A percentile compares a stretch with the other conserved stretches of the same genome.
Conservation (phyloP, 2,329 filamentous ascomycete genomes). For the Chrysosporium queenslandicum region DNA sequence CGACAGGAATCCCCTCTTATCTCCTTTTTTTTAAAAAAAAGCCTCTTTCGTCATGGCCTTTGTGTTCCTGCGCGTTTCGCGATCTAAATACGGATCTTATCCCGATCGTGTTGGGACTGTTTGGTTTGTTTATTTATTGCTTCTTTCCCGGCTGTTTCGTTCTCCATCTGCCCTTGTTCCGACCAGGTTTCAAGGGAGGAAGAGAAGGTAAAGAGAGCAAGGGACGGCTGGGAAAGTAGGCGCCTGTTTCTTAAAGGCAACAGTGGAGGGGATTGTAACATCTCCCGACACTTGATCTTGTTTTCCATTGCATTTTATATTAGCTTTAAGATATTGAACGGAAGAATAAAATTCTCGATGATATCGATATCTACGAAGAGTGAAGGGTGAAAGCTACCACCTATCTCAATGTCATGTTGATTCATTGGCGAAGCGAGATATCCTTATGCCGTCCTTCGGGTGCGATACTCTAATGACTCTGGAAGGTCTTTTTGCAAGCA, state of each 20-base stretch:
- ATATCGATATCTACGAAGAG: background rate
- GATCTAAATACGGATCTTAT: constrained; percentile 6
- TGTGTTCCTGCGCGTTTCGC: background rate
- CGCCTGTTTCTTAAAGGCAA: constrained; percentile 21
- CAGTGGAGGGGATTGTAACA: constrained; percentile 5
- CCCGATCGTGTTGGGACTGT: constrained; percentile 3
- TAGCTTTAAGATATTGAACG: background rate
- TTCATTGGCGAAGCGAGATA: too few relatives aligned
- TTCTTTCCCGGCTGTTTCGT: background rate
- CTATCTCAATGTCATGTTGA: too few relatives aligned
- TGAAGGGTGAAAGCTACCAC: too few relatives aligned
- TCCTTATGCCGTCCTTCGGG: too few relatives aligned
- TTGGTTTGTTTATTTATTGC: constrained; percentile 14
- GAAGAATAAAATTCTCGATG: background rate
- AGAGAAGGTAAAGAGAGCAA: constrained; percentile 5
- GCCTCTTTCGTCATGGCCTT: background rate
- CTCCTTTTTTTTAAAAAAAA: too few relatives aligned
- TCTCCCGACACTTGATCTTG: background rate
- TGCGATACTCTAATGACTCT: too few relatives aligned
- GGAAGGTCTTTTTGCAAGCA: too few relatives aligned
- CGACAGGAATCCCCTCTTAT: background rate
- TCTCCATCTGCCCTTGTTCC: background rate
- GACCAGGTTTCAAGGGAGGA: background rate
- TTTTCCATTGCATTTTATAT: background rate
- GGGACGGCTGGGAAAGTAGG: constrained; percentile 11